Base-by-base conservation (phyloP, 2,329 filamentous ascomycete genomes). In the Setomelanomma holmii region DNA sequence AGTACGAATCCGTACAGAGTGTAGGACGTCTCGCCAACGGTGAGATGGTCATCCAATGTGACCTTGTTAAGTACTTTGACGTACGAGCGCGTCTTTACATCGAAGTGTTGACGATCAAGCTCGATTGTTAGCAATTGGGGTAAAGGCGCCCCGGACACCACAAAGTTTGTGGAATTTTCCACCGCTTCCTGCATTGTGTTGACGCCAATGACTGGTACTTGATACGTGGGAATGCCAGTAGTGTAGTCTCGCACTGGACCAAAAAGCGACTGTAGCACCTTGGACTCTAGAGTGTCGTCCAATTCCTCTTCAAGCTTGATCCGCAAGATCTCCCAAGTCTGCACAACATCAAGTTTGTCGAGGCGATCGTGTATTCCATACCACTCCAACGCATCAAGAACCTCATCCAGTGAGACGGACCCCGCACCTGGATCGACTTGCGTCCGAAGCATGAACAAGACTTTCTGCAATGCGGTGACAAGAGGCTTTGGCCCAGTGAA, bases 1-100 rank as follows among this genome's bases (percentile, higher is more conserved):
- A 85, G 82, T 24, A 86, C 74, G 56, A 86, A 83, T 3, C 84
- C 84, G 56, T 84, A 87, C 0, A 88, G 76, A 1, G 79, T 80
- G 62, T 86, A 88, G 10, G 75, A 66, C 11, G 73, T 74, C 7
- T 66, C 75, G 21, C 75, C 64, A n/a, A 86, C 69, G 38, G 76
- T 76, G 21, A 87, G 66, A 10, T 78, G 71, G 47, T 87, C 84
- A 45, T 86, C 77, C 12, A 87, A 61, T 2, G 78, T 75, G n/a
- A 88, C 81, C 36, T 78, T 79, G 63, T 86, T 80, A 45, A 81
- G 77, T 5, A 85, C 65, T 56, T 87, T 80, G 43, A 81, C 79
- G 80, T 85, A 87, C 22, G 81, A 79, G 2, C 84, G 80, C 27
- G 78, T 75, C 4, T 74, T 73, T 43, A 78, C 72, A 64, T 86